phyloP scores from a whole-genome alignment of 768 basidiomycete genomes.

The Mycena rebaudengoi region DNA sequence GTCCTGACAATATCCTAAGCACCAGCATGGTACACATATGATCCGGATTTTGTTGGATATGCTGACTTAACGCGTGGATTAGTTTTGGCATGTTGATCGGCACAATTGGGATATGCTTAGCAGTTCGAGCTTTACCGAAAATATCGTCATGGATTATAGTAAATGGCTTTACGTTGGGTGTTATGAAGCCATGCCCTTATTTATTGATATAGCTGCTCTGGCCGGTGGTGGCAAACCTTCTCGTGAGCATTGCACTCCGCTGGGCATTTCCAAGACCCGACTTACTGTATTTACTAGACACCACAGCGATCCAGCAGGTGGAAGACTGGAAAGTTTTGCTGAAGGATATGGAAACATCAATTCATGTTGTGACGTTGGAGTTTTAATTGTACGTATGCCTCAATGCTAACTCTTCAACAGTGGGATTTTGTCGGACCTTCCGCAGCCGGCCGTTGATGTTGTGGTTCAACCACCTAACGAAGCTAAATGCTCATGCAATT shows the following conservation, averaged over 20 bases:
- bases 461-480: background rate
- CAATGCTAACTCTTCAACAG: background rate
- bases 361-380: background rate
- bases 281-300: background rate
- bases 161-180: background rate
- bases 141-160: slow-evolving; percentile 9
- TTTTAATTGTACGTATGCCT: background rate
- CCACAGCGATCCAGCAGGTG: background rate
- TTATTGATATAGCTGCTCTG: background rate
- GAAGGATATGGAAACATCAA: background rate
- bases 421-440: background rate
- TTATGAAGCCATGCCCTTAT: background rate
- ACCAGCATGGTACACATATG: background rate
- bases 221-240: background rate
- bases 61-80: background rate
- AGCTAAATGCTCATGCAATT: background rate
- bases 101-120: background rate
- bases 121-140: background rate
- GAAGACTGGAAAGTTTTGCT: slow-evolving; percentile 3
- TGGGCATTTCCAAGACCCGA: too few relatives aligned
- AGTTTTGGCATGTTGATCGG: slow-evolving; percentile 4
- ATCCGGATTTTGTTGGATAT: background rate
- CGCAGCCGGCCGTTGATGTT: background rate
- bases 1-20: background rate
- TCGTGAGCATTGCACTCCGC: background rate